phyloP scores from a whole-genome alignment of 108 stramenopile genomes.

The Discostella pseudostelligera region DNA sequence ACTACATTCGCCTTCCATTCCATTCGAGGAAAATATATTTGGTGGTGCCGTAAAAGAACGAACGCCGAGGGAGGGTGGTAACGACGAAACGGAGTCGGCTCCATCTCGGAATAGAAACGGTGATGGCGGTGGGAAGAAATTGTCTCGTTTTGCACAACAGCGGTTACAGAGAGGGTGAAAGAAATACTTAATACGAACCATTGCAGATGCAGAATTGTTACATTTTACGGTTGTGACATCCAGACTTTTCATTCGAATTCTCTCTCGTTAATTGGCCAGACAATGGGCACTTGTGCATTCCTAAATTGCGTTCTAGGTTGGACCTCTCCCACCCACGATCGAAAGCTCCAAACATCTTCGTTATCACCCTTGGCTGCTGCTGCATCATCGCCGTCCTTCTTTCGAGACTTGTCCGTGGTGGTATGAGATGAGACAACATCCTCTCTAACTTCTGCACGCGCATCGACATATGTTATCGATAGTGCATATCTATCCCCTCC shows the following conservation, averaged over 20 bases:
- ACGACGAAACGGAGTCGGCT: neutral
- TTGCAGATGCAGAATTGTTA: neutral
- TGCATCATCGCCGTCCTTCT: neutral
- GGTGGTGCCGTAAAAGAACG: slow-evolving; percentile 46
- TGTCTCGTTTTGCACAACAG: slow-evolving; percentile 47
- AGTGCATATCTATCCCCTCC: slow-evolving; percentile 67
- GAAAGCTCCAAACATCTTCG: slow-evolving; percentile 79
- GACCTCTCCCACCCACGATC: slow-evolving; percentile 63
- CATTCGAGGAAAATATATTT: slow-evolving; percentile 45
- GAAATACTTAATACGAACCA: neutral
- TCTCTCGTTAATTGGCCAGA: slow-evolving; percentile 54
- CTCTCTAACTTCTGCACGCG: slow-evolving; percentile 69
- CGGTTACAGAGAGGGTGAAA: slow-evolving; percentile 17
- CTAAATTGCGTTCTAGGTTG: slow-evolving; percentile 47
- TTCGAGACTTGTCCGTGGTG: neutral
- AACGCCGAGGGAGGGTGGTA: neutral
- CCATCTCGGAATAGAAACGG: neutral
- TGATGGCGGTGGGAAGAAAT: slow-evolving; percentile 21
- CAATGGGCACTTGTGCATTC: slow-evolving; percentile 75
- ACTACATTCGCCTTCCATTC: slow-evolving; percentile 12
- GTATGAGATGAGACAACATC: slow-evolving; percentile 30
- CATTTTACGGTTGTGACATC: neutral
- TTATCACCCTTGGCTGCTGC: slow-evolving; percentile 55
- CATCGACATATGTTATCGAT: slow-evolving; percentile 80
- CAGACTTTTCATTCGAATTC: neutral